Base-by-base conservation (phyloP, 1,284 basidiomycete genomes). In the Neonothopanus nambi region DNA sequence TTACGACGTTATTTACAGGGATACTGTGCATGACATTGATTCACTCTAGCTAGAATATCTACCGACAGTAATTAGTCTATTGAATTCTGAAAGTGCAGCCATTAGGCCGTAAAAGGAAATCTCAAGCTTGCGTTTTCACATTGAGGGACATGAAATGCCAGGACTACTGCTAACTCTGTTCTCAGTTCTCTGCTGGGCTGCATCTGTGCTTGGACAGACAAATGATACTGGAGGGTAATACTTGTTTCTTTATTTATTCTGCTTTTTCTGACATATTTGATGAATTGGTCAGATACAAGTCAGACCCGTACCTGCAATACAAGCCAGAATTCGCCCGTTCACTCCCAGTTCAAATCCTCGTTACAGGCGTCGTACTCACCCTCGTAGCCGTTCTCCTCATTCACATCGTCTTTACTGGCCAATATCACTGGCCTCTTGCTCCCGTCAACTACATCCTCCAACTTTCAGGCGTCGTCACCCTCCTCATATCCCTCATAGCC, bases 391-490 rank as follows among this genome's bases (percentile, higher is more conserved):
- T 98, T n/a, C 85, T 99, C 26, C 78, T 96, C 63, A 84, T 96
- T 57, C 95, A 98, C 63, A 85, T 99, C 57, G 70, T 95, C 56
- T 98, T 99, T 73, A 98, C 97, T 17, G 89, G 90, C 0, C 93
- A 95, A 67, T 98, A 98, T 64, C 96, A 99, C 71, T 93, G 91
- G 79, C 93, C 94, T 0, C 87, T 99, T 38, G 93, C 94, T 1
- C 88, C 87, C 11, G 81, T 91, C 64, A 99, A 99, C 77, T 99
- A 91, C 69, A 76, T 86, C 54, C 84, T 98, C 26, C 96, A 98
- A 68, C 70, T 97, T 12, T 82, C 85, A 2, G 91, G 91, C 23
- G 91, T 94, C 21, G 73, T 84, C 44, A 86, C 89, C 13, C 85
- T 97, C 18, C 80, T 97, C 44, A 79, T 89, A 26, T 87, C 86